Conservation (phyloP, 495 filamentous ascomycete species). For the Penicillium verhagenii region DNA sequence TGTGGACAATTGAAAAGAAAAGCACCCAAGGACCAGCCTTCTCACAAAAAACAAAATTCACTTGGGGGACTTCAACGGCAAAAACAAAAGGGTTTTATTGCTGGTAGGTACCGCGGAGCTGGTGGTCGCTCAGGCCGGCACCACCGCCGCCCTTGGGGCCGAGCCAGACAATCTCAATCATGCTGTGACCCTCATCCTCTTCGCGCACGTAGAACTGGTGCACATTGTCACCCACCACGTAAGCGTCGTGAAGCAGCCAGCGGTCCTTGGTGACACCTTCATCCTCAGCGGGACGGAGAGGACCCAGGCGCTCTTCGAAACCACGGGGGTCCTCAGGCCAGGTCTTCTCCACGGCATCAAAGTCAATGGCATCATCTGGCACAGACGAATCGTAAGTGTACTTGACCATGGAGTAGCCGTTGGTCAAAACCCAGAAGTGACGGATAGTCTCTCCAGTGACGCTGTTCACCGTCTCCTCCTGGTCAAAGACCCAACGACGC, state of each 20-base stretch:
- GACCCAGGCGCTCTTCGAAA: constrained; percentile 53
- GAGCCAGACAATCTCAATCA: constrained; percentile 52
- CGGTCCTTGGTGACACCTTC: constrained; percentile 46
- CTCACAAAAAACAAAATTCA: too few relatives aligned
- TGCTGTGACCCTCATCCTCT: constrained; percentile 45
- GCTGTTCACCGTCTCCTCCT: constrained; percentile 46
- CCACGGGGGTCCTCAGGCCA: constrained; percentile 52
- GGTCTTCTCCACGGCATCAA: constrained; percentile 60
- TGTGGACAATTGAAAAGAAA: constrained; percentile 12
- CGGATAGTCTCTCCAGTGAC: constrained; percentile 38
- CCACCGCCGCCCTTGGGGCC: constrained; percentile 46
- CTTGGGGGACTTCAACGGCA: constrained; percentile 4
- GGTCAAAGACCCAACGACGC: constrained; percentile 59
- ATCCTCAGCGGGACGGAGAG: constrained; percentile 45
- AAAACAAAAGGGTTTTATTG: constrained; percentile 17
- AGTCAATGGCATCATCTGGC: constrained; percentile 48
- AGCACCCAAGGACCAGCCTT: constrained; percentile 29
- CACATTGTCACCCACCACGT: constrained; percentile 45
- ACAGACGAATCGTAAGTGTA: constrained; percentile 50
- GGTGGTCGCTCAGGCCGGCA: constrained; percentile 36
- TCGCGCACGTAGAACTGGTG: constrained; percentile 50
- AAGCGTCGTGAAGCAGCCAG: constrained; percentile 44
- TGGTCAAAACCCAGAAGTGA: constrained; percentile 56
- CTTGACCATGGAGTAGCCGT: constrained; percentile 60
- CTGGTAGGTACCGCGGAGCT: constrained; percentile 28